Conservation (phyloP, 2,329 filamentous ascomycete species). For the Herpotrichia juniperi region DNA sequence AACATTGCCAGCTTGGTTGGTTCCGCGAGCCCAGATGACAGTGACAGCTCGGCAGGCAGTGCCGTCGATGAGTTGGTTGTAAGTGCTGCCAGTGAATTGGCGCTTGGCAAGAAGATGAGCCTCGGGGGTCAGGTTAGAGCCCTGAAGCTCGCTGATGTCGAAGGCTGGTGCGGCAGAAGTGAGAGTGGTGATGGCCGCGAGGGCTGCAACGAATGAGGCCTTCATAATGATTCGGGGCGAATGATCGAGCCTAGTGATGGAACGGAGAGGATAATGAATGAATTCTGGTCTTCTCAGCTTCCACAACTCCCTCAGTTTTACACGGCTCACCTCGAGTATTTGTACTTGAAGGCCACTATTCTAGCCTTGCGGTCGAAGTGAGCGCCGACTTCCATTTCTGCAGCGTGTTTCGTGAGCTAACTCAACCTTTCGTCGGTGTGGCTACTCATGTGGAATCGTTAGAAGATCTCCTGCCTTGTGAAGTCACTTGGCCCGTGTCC, state of each 20-base stretch:
- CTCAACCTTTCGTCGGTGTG: neutral
- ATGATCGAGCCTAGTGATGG: neutral
- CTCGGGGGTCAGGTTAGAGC: neutral
- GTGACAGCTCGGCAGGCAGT: conserved; percentile 54
- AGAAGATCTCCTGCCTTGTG: neutral
- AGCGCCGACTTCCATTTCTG: neutral
- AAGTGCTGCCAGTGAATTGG: conserved; percentile 29
- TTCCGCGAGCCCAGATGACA: conserved; percentile 62
- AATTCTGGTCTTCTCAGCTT: neutral
- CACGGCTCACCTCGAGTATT: neutral
- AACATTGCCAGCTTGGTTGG: conserved; percentile 59
- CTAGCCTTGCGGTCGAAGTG: neutral
- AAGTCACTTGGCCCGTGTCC: neutral
- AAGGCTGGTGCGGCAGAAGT: neutral
- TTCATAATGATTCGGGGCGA: neutral
- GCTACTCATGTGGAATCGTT: neutral
- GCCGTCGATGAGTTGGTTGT: conserved; percentile 39
- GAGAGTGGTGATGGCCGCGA: neutral
- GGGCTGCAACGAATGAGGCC: neutral
- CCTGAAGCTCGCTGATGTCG: neutral
- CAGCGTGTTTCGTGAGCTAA: neutral
- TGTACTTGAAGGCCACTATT: neutral
- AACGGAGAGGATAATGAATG: neutral
- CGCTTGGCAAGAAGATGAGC: conserved; percentile 14
- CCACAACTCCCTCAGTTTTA: neutral